Percentiles rank a stretch among this genome's conserved stretches.
These are phyloP conservation scores for Psilocybe azurescens DNA, from an alignment of 768 basidiomycete species.

Conservation along the genomic window DNA sequence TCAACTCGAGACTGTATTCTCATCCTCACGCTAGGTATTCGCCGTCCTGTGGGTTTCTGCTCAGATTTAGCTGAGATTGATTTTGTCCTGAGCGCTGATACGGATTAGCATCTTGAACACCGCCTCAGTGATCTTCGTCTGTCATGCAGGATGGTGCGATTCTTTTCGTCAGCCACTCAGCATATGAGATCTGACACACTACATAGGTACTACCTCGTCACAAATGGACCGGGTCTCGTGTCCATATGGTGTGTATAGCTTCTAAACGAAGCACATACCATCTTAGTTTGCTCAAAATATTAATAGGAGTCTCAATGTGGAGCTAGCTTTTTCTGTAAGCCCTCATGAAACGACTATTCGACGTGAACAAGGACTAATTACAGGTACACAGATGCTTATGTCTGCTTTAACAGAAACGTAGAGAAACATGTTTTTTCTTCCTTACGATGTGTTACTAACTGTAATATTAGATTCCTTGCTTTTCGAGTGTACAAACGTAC, in stretches of 20 bases:
- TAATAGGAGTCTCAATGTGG: conserved; percentile 39
- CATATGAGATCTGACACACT: no score
- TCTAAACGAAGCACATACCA: not conserved
- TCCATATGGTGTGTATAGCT: conserved; percentile 31
- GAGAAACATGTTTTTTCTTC: conserved; percentile 3
- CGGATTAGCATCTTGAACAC: conserved; percentile 31
- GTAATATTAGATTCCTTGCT: conserved; percentile 30
- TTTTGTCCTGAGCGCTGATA: not conserved
- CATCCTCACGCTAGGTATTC: conserved; percentile 15
- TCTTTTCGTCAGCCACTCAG: not conserved
- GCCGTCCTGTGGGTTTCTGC: conserved; percentile 28
- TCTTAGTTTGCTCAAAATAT: not conserved
- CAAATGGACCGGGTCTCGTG: conserved; percentile 21
- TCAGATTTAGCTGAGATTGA: not conserved
- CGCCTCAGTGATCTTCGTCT: conserved; percentile 33
- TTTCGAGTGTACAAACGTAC: conserved; percentile 37
- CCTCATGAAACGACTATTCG: not conserved
- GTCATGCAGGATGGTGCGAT: conserved; percentile 36
- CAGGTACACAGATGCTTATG: conserved; percentile 34
- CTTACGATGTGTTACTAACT: not conserved
- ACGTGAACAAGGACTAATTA: not conserved
- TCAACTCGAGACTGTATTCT: not conserved
- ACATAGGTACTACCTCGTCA: conserved; percentile 32
- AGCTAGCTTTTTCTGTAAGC: conserved; percentile 34
- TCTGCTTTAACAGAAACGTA: conserved; percentile 39